A percentile compares a stretch with the other conserved stretches of the same genome.
Conservation (phyloP, 2,329 filamentous ascomycete species). For the Atkinsonella texensis region DNA sequence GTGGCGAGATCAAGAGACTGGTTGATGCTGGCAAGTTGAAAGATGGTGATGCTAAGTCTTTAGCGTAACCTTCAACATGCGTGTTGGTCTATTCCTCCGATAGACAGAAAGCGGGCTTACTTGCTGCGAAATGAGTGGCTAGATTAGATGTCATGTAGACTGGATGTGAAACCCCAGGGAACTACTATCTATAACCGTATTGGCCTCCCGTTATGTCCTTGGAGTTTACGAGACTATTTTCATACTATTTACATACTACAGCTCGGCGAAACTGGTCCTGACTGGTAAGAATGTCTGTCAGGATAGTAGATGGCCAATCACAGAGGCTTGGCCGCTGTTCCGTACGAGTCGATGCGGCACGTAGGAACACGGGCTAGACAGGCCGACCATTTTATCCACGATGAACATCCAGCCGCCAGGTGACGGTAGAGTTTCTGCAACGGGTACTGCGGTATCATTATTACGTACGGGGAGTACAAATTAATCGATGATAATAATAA, state of each 20-base stretch:
- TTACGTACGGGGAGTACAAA: too few relatives aligned
- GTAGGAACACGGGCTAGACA: too few relatives aligned
- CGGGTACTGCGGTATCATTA: too few relatives aligned
- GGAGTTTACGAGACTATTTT: background rate
- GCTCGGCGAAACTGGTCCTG: too few relatives aligned
- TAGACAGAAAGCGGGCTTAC: background rate
- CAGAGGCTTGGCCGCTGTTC: too few relatives aligned
- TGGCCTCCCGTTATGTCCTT: background rate
- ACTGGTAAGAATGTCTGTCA: too few relatives aligned
- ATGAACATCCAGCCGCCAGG: too few relatives aligned
- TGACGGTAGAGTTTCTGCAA: too few relatives aligned
- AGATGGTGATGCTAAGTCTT: constrained; percentile 64
- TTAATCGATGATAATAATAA: too few relatives aligned
- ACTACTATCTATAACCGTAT: background rate
- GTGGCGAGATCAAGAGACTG: constrained; percentile 64
- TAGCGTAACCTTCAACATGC: constrained; percentile 25
- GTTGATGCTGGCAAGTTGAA: constrained; percentile 76
- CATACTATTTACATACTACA: background rate
- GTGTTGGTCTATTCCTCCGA: background rate
- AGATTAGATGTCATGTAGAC: background rate
- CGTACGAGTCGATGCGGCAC: too few relatives aligned
- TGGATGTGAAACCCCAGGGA: background rate
- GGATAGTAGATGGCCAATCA: too few relatives aligned
- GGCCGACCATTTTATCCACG: too few relatives aligned
- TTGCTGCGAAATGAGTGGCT: background rate